A percentile compares a stretch with the other conserved stretches of the same genome.
phyloP scores from a whole-genome alignment of 179 eudicot species.

The Sideroxylon spinosum region DNA sequence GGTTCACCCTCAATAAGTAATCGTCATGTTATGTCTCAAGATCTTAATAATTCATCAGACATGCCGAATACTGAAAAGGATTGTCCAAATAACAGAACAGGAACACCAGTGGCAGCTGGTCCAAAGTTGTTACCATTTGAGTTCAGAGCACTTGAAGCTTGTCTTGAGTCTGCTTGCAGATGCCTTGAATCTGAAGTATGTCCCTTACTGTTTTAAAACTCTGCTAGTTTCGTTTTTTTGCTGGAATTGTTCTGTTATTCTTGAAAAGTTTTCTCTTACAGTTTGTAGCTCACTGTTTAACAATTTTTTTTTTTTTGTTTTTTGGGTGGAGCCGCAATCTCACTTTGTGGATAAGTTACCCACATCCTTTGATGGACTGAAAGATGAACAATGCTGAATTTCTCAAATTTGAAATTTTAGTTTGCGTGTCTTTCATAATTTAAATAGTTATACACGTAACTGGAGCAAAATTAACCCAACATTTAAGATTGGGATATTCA shows the following conservation, averaged over 20 bases:
- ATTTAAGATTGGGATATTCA: not conserved
- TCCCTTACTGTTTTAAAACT: not conserved
- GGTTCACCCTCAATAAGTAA: not conserved
- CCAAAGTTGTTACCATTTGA: slow-evolving; percentile 45
- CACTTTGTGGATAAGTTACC: not conserved
- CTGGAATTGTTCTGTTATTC: not conserved
- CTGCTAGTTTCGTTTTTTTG: not conserved
- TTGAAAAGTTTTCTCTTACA: not conserved
- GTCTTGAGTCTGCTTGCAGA: slow-evolving; percentile 58
- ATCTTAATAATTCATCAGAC: not conserved
- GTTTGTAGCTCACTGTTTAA: not conserved
- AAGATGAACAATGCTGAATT: not conserved
- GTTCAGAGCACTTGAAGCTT: slow-evolving; percentile 55
- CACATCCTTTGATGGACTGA: not conserved
- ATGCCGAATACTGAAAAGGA: slow-evolving; percentile 1
- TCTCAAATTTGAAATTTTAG: not conserved
- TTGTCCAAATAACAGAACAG: not conserved
- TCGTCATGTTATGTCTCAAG: not conserved
- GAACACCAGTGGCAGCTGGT: slow-evolving; percentile 16
- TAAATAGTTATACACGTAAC: not conserved
- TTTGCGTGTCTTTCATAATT: not conserved
- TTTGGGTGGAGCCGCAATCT: not conserved
- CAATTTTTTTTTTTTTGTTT: not conserved
- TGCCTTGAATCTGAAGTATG: slow-evolving; percentile 55
- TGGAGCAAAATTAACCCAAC: not conserved